Conservation (phyloP, 192 early-diverging fungal genomes). For the Funneliformis geosporum region DNA sequence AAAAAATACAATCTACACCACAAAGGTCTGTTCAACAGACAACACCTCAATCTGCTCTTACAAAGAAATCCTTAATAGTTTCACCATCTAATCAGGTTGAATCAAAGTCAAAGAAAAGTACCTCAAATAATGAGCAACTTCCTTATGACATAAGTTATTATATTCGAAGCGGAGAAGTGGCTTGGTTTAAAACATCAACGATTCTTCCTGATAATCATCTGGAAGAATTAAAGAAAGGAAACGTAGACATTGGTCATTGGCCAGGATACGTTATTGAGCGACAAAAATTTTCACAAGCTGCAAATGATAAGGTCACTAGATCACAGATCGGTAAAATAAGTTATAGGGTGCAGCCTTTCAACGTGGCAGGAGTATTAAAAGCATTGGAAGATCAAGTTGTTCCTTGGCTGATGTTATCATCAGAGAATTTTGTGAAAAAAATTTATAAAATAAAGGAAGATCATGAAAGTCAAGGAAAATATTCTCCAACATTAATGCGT, state of each 20-base stretch:
- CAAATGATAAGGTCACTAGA: background rate
- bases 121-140: background rate
- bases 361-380: background rate
- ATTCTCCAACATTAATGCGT: background rate
- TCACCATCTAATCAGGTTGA: background rate
- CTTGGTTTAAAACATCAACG: background rate
- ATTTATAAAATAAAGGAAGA: background rate
- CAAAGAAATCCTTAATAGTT: background rate
- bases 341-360: background rate
- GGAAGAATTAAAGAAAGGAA: background rate
- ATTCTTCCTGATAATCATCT: background rate
- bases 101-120: background rate
- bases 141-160: background rate
- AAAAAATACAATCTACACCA: background rate
- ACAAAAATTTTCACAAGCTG: background rate
- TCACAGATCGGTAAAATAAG: background rate
- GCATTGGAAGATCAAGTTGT: background rate
- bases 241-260: background rate
- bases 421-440: background rate
- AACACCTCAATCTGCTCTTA: background rate
- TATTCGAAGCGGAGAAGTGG: background rate
- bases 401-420: background rate
- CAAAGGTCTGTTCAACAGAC: background rate
- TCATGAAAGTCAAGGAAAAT: background rate
- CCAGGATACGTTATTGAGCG: background rate